A percentile compares a stretch with the other conserved stretches of the same genome.
Evolutionary conservation across 441 rosid species (phyloP).

Genomic region (Iberis amara): DNA sequence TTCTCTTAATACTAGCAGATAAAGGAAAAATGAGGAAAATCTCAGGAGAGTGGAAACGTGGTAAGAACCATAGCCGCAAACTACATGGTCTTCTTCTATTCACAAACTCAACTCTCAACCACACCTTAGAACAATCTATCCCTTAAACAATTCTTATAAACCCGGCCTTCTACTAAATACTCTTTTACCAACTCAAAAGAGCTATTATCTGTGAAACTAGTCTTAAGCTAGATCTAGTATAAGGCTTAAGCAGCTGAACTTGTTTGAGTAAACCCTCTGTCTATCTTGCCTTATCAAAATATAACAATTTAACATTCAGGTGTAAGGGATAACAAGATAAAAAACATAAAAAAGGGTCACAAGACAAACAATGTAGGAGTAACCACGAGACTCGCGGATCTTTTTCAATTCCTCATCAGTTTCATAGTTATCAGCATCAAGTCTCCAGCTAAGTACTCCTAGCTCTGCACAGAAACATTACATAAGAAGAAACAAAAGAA

Average conservation of each 20-base stretch:
- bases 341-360: conserved; percentile 18
- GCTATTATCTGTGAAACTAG: too few relatives aligned
- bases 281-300: not conserved
- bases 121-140: too few relatives aligned
- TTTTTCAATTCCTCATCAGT: conserved; percentile 74
- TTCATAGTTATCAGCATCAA: conserved; percentile 85
- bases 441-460: conserved; percentile 86
- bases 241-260: not conserved
- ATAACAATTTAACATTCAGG: not conserved
- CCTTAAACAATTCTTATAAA: too few relatives aligned
- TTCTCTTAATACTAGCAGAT: too few relatives aligned
- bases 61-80: too few relatives aligned
- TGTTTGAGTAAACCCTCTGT: not conserved
- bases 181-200: too few relatives aligned
- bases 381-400: conserved; percentile 74
- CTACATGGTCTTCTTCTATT: too few relatives aligned
- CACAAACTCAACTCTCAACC: too few relatives aligned
- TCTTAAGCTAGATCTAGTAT: not conserved
- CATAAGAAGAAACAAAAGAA: conserved; percentile 19
- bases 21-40: too few relatives aligned
- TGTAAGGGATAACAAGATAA: not conserved
- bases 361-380: conserved; percentile 74
- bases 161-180: too few relatives aligned
- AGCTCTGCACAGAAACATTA: conserved; percentile 27
- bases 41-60: too few relatives aligned